Evolutionary conservation across 2,329 filamentous ascomycete species (phyloP), one percentile per base, ranked within the genome.

Genomic region (Colletotrichum euphorbiae): DNA sequence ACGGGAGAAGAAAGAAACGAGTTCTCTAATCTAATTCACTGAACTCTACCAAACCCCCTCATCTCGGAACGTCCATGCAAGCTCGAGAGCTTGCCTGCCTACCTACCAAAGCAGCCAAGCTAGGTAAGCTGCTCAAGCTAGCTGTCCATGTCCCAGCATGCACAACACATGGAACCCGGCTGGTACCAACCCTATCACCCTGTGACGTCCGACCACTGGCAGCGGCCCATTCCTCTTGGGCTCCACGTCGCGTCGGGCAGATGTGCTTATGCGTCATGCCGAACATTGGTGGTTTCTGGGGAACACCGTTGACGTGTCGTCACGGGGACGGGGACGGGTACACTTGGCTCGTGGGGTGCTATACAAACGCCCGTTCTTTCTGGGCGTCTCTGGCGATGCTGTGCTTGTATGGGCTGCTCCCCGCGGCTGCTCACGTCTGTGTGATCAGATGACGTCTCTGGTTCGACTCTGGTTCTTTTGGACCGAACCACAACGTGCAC

Each of bases 211-310:
- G 15, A 43, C 12, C 24, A 12, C 33, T 51, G 31, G 13, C 59
- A 52, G 62, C 51, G 50, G 43, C 17, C 24, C 28, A 31, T 21
- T 54, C 33, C 28, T 24, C 36, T 69, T 62, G 64, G 68, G 65
- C 68, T 46, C 33, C 33, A 28, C 28, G 28, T 6, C 28, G 28
- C 46, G 54, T 69, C 65, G 59, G 68, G 68, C 65, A 70, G 57
- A 52, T 42, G 38, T 69, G 65, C 65, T 69, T 69, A 56, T 36
- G 63, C 51, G 59, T 45, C 50, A 33, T 48, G 50, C 38, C 42
- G 21, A 36, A 38, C 42, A 67, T 61, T n/a, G 3, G 15, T 12
- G 15, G 8, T 15, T 57, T 13, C 7, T 17, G 38, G 31, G 40
- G 43, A 56, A 6, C 28, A 8, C 28, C n/a, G 48, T 51, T 51